Conservation (phyloP, 2,329 filamentous ascomycete genomes). For the Phyllosticta citriasiana region DNA sequence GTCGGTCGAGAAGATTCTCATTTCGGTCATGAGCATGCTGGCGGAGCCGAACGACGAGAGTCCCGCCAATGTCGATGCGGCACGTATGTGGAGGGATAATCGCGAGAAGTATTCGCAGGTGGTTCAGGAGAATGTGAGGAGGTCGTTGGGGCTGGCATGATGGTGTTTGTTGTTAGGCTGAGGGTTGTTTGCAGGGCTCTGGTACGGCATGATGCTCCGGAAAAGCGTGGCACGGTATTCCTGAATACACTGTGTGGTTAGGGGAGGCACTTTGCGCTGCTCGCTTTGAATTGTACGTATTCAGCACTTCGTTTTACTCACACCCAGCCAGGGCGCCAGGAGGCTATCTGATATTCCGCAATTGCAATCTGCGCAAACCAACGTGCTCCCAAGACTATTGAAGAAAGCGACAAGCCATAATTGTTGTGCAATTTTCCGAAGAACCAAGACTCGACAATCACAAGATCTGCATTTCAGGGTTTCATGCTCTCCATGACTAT, state of each 20-base stretch:
- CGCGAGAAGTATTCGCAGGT: conserved; percentile 65
- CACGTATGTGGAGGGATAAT: conserved; percentile 77
- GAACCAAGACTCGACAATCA: no score
- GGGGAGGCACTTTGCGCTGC: neutral
- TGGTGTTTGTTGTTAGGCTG: neutral
- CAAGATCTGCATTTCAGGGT: no score
- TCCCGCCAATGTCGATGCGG: conserved; percentile 90
- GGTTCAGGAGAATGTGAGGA: conserved; percentile 49
- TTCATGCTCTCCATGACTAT: no score
- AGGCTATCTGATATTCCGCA: neutral
- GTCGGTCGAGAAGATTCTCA: conserved; percentile 84
- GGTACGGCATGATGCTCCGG: neutral
- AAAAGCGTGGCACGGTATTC: no score
- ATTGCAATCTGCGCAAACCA: neutral
- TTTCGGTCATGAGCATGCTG: conserved; percentile 87
- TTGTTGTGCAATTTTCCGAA: no score
- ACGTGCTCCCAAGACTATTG: neutral
- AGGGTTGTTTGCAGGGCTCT: neutral
- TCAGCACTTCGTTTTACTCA: neutral
- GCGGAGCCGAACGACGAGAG: conserved; percentile 91
- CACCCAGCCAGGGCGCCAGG: neutral
- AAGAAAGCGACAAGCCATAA: neutral
- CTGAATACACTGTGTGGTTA: neutral
- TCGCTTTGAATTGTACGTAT: neutral
- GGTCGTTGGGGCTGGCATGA: conserved; percentile 24